Base-by-base conservation (phyloP, 768 basidiomycete genomes). In the Hypsizygus marmoreus region DNA sequence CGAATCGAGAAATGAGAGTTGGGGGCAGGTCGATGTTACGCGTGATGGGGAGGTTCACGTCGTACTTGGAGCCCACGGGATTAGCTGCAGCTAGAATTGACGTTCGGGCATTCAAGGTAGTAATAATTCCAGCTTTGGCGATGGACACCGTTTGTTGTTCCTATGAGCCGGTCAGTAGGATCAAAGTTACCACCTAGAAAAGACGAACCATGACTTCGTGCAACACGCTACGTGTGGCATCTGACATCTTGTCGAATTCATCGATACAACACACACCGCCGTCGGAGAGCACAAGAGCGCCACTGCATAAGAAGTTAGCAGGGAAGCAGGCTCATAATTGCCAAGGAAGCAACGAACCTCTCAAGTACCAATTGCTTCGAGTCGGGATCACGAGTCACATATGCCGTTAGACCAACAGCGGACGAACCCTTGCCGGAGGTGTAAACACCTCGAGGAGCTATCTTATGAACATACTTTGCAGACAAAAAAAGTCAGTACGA, bases 141-240 rank as follows among this genome's bases (percentile, higher is more conserved):
- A 98, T 95, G 4, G 95, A 97, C 14, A 97, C 95, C 1, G 95
- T 98, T 84, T 97, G 95, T 84, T 97, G 95, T 80, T 98, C 95
- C 95, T 97, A 50, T 9, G 19, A 31, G 31, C 28, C 5, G 6
- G 44, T 47, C 16, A 49, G 32, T 32, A 14, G 32, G 19, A 10
- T 6, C 25, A 43, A 19, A 6, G 14, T 17, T 20, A n/a, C 7
- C 19, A 26, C 7, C 17, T 26, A 20, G 17, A 30, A 11, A 25
- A 11, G 16, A 17, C 49, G 41, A 53, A 91, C 91, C 95, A 98
- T 98, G 12, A 97, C 95, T 82, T 98, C 95, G 67, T 99, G 97
- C 34, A 99, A 80, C 7, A 98, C 95, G 62, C 97, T 97, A 36
- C 97, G 86, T 33, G 97, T 98, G 4, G 91, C 82, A 50, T 97